phyloP scores from a whole-genome alignment of 805 yeast genomes.

The Ogataea paraovalis region DNA sequence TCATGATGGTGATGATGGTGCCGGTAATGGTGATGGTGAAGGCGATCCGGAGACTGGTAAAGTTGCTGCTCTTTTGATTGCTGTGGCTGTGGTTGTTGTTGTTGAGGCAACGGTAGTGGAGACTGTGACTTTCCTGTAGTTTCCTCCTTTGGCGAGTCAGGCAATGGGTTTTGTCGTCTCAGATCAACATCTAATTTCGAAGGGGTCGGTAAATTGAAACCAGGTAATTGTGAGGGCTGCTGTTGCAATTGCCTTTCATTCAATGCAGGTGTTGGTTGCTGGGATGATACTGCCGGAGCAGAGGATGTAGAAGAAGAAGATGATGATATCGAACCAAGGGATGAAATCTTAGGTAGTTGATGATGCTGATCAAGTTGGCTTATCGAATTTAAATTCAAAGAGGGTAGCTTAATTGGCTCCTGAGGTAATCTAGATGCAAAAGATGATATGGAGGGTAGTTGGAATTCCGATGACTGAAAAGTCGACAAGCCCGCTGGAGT shows the following conservation, averaged over 20 bases:
- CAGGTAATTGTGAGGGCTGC: constrained; percentile 1
- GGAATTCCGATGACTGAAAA: constrained; percentile 17
- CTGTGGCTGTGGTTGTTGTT: constrained; percentile 12
- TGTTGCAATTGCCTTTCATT: constrained; percentile 2
- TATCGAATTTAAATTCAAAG: constrained; percentile 5
- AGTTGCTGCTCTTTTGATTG: constrained; percentile 5
- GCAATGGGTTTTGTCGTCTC: constrained; percentile 14
- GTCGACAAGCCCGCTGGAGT: constrained; percentile 6
- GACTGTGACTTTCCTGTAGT: neutral
- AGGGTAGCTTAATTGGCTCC: constrained; percentile 15
- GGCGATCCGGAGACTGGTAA: neutral
- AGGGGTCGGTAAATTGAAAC: constrained; percentile 15
- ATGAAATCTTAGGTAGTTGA: constrained; percentile 3
- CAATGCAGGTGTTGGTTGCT: constrained; percentile 1
- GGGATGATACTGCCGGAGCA: constrained; percentile 1
- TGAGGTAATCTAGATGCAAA: constrained; percentile 11
- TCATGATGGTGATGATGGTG: constrained; percentile 28
- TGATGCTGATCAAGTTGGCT: neutral
- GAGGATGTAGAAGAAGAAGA: constrained; percentile 7
- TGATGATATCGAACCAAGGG: neutral
- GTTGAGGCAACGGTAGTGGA: neutral
- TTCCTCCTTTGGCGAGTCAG: neutral
- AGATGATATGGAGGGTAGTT: constrained; percentile 39
- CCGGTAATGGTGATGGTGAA: constrained; percentile 8
- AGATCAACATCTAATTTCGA: constrained; percentile 17